Evolutionary conservation across 2,329 filamentous ascomycete genomes (phyloP), one percentile per base, ranked within the genome.

Genomic region (Calonectria crousiana): DNA sequence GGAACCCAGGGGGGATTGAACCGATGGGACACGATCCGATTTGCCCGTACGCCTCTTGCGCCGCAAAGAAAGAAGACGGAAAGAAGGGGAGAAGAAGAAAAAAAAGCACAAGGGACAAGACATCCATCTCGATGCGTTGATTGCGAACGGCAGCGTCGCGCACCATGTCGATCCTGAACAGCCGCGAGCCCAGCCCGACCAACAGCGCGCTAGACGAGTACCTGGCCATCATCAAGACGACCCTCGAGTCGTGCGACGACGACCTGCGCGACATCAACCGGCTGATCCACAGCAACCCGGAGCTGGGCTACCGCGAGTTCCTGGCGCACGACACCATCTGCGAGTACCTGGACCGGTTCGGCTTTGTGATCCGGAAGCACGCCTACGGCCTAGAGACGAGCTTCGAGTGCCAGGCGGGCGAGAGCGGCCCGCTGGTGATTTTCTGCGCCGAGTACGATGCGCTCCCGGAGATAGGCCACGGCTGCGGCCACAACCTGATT

Each of bases 401-500:
- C 26, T 65, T 65, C 34, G 60, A 65, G 41, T 44, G 38, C 36
- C 38, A 65, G 20, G 36, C n/a, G 10, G 60, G 60, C 16, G 41
- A 65, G 36, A 32, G 38, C 36, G 60, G 60, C 2, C 60, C 60
- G 18, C 60, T 65, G 26, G 81, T 85, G 58, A 78, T 83, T n/a
- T 82, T 84, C 49, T 56, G 52, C 66, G 66, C 66, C 36, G 84
- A 85, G 79, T 88, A 88, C 74, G 88, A 89, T 74, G 87, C 87
- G 0, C 83, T 88, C 0, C 86, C 86, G 0, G 82, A 80, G 14
- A 86, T 87, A 28, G 86, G 86, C n/a, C 86, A 88, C 49, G 85
- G 84, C 3, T 88, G 86, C 77, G 86, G 86, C 1, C 86, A 88
- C 79, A 87, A 88, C 77, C 81, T 88, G 23, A 87, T 88, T 70